These are phyloP conservation scores for Chaetomium tenue DNA, from an alignment of 495 filamentous ascomycete genomes.

Conservation along the genomic window DNA sequence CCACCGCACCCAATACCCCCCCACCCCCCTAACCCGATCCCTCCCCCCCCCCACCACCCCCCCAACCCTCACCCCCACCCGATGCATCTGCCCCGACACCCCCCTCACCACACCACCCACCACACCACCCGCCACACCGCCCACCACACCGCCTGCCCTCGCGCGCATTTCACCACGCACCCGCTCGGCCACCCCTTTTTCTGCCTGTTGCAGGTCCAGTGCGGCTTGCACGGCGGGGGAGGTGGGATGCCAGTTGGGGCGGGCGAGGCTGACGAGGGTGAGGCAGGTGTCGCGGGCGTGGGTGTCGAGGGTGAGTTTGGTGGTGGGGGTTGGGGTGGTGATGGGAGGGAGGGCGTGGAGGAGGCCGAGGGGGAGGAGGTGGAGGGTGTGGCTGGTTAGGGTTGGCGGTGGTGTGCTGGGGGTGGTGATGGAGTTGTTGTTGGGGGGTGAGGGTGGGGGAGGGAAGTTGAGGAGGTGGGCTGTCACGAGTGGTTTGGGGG, in stretches of 20 bases:
- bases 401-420: not conserved
- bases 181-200: not conserved
- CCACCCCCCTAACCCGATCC: conserved; percentile 46
- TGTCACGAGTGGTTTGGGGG: conserved; percentile 41
- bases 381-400: conserved; percentile 43
- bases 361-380: conserved; percentile 57
- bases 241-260: conserved; percentile 55
- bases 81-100: conserved; percentile 55
- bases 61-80: conserved; percentile 52
- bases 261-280: conserved; percentile 51
- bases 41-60: conserved; percentile 48
- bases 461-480: conserved; percentile 43
- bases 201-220: not conserved
- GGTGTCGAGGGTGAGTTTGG: conserved; percentile 31
- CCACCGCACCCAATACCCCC: conserved; percentile 43
- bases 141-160: conserved; percentile 18
- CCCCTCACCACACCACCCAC: conserved; percentile 39
- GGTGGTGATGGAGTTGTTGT: conserved; percentile 10
- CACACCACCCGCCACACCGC: conserved; percentile 33
- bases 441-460: conserved; percentile 20
- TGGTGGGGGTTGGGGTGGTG: conserved; percentile 33
- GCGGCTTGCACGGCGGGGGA: conserved; percentile 8
- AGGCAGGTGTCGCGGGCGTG: conserved; percentile 52
- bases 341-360: conserved; percentile 37
- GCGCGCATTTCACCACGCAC: conserved; percentile 31